Percentiles rank a stretch among this genome's conserved stretches.
Conservation (phyloP, 305 asterid species). For the Fraxinus latifolia region DNA sequence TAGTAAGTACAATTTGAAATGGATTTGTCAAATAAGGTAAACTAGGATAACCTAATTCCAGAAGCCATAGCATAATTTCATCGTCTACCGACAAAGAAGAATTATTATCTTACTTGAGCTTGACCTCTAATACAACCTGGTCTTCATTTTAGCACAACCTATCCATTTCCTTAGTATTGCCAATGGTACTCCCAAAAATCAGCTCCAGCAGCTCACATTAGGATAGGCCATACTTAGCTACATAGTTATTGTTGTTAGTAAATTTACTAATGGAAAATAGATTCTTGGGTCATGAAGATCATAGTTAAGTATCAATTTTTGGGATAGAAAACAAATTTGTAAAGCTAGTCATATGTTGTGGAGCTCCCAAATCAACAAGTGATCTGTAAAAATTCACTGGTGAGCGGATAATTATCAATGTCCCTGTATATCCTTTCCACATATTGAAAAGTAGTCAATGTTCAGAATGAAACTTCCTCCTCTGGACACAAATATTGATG, state of each 20-base stretch:
- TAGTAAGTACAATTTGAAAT: background rate
- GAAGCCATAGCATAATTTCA: background rate
- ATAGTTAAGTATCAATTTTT: background rate
- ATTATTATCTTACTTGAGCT: background rate
- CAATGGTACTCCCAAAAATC: background rate
- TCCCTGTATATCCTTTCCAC: background rate
- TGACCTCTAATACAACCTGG: background rate
- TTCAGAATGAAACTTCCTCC: background rate
- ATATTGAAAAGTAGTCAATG: background rate
- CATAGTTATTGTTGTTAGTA: background rate
- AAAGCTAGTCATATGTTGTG: background rate
- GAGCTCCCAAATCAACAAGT: background rate
- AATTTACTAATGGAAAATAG: background rate
- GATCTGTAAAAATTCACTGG: background rate
- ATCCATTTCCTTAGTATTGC: background rate
- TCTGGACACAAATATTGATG: constrained; percentile 2
- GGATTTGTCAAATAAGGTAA: background rate
- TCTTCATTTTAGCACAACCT: background rate
- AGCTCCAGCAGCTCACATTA: background rate
- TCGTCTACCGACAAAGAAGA: background rate
- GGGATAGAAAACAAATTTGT: background rate
- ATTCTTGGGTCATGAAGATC: background rate
- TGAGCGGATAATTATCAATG: background rate
- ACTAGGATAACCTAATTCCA: background rate
- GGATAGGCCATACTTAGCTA: background rate